Conservation (phyloP, 441 rosid species). For the Eutrema salsugineum region DNA sequence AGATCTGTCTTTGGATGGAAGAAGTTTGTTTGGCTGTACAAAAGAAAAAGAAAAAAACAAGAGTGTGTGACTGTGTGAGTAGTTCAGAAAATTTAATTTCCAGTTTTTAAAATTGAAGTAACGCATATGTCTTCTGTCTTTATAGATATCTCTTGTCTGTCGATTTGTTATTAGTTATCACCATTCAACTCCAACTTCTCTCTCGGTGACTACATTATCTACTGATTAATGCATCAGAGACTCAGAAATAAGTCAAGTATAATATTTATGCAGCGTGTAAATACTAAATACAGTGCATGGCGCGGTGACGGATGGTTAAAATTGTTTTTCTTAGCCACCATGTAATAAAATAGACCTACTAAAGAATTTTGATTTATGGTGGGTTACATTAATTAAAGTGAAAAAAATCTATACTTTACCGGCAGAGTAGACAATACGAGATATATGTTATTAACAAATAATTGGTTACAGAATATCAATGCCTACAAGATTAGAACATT, state of each 20-base stretch:
- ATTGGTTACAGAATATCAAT: no score
- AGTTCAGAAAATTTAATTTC: slow-evolving; percentile 23
- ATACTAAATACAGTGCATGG: no score
- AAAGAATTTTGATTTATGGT: no score
- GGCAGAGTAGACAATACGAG: no score
- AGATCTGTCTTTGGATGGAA: slow-evolving; percentile 8
- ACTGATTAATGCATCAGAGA: background rate
- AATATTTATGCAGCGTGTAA: no score
- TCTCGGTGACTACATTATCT: background rate
- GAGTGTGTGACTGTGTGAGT: slow-evolving; percentile 2
- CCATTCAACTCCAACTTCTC: background rate
- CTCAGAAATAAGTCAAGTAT: background rate
- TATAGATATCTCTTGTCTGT: background rate
- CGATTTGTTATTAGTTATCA: slow-evolving; percentile 1
- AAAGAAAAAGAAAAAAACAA: background rate
- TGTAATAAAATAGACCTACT: no score
- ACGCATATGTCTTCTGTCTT: slow-evolving; percentile 15
- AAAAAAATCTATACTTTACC: no score
- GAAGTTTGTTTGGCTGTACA: background rate
- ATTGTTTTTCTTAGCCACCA: no score
- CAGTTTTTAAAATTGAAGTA: background rate
- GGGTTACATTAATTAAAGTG: no score
- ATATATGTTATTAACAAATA: no score
- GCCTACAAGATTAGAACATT: no score
- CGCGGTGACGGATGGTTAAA: no score